Evolutionary conservation across 1,139 yeast genomes (phyloP).

Genomic region (Kazachstania sp.): DNA sequence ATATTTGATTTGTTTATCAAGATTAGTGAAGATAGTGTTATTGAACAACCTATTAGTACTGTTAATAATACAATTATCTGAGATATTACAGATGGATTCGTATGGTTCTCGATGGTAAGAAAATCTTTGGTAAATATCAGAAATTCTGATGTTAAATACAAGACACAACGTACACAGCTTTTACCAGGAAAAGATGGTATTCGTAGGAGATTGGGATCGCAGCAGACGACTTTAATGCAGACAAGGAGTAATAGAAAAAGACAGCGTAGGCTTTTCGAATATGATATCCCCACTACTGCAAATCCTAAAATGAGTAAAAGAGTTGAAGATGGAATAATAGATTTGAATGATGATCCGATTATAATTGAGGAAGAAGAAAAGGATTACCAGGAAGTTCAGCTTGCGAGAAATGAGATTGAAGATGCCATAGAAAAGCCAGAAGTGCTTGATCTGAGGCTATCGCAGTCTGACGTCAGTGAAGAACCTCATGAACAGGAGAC

Average conservation of each 20-base stretch:
- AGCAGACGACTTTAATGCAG: neutral
- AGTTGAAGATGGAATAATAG: neutral
- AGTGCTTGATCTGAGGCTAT: neutral
- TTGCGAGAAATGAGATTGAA: neutral
- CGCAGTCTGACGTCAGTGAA: neutral
- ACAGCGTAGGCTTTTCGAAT: conserved; percentile 23
- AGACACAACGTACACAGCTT: conserved; percentile 1
- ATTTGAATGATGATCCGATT: conserved; percentile 10
- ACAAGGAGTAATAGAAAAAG: conserved; percentile 9
- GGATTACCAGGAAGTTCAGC: neutral
- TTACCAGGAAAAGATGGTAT: neutral
- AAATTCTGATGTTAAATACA: conserved; percentile 9
- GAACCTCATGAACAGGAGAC: neutral
- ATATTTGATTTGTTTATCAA: no score
- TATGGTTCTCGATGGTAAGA: conserved; percentile 7
- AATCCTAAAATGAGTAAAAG: conserved; percentile 11
- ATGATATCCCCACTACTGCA: conserved; percentile 18
- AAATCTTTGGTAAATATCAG: conserved; percentile 13
- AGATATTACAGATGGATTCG: neutral
- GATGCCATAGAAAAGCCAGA: neutral
- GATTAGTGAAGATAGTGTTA: no score
- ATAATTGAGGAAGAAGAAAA: conserved; percentile 11
- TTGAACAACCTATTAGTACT: no score
- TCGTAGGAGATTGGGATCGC: neutral
- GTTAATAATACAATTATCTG: no score